Evolutionary conservation across 2,329 filamentous ascomycete species (phyloP).

Genomic region (Microcyclospora pomicola): DNA sequence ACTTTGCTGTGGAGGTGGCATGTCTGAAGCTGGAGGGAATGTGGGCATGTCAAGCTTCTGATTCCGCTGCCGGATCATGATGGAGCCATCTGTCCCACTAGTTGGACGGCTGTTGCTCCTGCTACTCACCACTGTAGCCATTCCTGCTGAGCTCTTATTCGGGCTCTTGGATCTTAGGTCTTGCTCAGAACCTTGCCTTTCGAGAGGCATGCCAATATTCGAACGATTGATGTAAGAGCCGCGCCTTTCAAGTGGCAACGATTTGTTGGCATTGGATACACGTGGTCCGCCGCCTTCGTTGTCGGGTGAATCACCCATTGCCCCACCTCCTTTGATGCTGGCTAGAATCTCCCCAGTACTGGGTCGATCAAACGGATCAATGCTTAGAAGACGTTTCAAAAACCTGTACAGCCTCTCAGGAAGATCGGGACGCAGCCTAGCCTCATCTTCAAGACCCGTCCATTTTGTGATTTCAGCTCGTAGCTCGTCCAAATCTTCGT

Average conservation of each 20-base stretch:
- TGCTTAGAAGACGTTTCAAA: constrained; percentile 64
- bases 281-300: constrained; percentile 17
- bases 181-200: no score
- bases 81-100: constrained; percentile 6
- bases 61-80: constrained; percentile 7
- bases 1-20: constrained; percentile 11
- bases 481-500: constrained; percentile 76
- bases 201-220: no score
- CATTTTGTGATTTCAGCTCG: constrained; percentile 76
- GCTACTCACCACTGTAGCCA: neutral
- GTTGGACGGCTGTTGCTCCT: constrained; percentile 3
- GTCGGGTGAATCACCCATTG: constrained; percentile 18
- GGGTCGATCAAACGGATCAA: constrained; percentile 63
- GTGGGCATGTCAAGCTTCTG: constrained; percentile 4
- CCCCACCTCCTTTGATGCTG: constrained; percentile 52
- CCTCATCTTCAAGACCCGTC: constrained; percentile 58
- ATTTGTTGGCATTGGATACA: constrained; percentile 5
- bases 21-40: constrained; percentile 1
- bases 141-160: neutral
- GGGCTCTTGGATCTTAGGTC: no score
- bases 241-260: no score
- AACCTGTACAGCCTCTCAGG: constrained; percentile 76
- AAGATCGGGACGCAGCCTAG: constrained; percentile 59
- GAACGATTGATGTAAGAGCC: no score
- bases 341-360: constrained; percentile 73